Percentiles rank a stretch among this genome's conserved stretches.
These are phyloP conservation scores for Candida oleophila DNA, from an alignment of 805 yeast species.

Conservation along the genomic window DNA sequence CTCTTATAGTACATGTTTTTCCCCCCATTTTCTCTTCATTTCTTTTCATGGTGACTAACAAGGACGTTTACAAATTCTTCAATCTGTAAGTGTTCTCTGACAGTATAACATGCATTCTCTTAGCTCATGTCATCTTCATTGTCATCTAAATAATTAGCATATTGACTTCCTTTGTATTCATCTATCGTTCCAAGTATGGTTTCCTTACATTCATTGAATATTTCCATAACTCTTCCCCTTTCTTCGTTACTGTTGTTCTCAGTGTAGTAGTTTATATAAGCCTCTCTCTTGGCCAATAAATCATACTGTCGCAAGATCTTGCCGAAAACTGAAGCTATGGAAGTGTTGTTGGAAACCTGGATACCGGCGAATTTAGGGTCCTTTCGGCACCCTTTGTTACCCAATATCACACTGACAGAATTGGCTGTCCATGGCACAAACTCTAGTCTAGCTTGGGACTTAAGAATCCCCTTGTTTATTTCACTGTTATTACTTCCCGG, in stretches of 20 bases:
- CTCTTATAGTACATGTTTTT: too few species aligned
- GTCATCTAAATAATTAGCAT: conserved; percentile 47
- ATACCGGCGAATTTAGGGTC: conserved; percentile 58
- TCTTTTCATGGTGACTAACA: too few species aligned
- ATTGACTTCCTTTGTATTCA: conserved; percentile 46
- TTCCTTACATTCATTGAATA: conserved; percentile 50
- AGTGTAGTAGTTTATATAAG: conserved; percentile 78
- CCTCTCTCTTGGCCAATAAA: conserved; percentile 71
- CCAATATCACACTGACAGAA: conserved; percentile 73
- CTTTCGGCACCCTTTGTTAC: conserved; percentile 2
- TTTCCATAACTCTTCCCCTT: conserved; percentile 43
- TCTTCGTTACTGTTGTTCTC: conserved; percentile 45
- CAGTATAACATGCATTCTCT: too few species aligned
- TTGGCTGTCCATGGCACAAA: conserved; percentile 89
- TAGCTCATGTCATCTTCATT: conserved; percentile 13
- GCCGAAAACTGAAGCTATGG: conserved; percentile 63
- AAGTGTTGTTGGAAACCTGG: conserved; percentile 80
- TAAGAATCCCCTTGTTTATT: conserved; percentile 61
- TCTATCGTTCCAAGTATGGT: conserved; percentile 43
- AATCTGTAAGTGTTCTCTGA: too few species aligned
- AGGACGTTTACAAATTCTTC: too few species aligned
- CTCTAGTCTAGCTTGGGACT: conserved; percentile 63
- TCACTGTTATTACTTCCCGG: conserved; percentile 52
- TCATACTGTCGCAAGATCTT: conserved; percentile 78
- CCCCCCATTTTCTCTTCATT: too few species aligned